Evolutionary conservation across 495 filamentous ascomycete genomes (phyloP).

Genomic region (Lichina pygmaea): DNA sequence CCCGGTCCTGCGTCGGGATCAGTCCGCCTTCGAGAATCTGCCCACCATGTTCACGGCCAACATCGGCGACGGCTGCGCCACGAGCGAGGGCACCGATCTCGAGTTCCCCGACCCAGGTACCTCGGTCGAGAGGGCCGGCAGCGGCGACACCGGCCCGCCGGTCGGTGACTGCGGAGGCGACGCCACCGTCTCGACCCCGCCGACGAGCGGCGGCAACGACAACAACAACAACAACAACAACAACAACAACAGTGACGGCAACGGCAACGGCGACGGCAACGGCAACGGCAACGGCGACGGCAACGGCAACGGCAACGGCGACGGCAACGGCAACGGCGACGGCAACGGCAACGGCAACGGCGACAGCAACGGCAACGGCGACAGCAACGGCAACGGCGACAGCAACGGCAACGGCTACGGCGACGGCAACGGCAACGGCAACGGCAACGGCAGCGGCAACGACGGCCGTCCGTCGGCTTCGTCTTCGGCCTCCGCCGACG

Average conservation of each 20-base stretch:
- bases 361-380: conserved; percentile 8
- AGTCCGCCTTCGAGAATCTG: conserved; percentile 24
- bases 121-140: conserved; percentile 17
- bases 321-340: conserved; percentile 6
- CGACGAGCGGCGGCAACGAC: neutral
- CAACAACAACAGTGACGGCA: neutral
- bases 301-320: conserved; percentile 11
- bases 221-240: conserved; percentile 12
- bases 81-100: conserved; percentile 15
- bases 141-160: neutral
- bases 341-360: conserved; percentile 11
- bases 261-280: neutral
- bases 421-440: conserved; percentile 3
- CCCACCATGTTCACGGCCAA: conserved; percentile 69
- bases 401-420: conserved; percentile 6
- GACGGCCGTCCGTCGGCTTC: conserved; percentile 7
- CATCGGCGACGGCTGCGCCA: conserved; percentile 29
- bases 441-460: conserved; percentile 11
- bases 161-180: neutral
- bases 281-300: conserved; percentile 6
- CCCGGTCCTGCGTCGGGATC: neutral
- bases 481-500: conserved; percentile 3
- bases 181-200: neutral
- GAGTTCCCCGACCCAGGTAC: conserved; percentile 27
- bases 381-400: conserved; percentile 9